Conservation (phyloP, 176 grass and related monocot genomes). For the Aegilops umbellulata region DNA sequence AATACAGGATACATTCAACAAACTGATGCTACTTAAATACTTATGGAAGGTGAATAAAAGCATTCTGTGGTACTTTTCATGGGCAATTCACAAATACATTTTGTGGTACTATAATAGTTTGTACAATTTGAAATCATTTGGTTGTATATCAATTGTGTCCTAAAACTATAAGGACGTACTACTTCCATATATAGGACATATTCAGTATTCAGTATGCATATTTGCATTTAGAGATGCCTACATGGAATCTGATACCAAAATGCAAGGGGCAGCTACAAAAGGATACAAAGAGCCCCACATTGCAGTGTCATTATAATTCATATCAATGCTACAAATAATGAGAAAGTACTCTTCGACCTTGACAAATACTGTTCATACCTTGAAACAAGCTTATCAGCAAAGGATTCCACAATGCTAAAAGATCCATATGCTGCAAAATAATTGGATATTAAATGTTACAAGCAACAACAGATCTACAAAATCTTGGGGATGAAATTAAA, state of each 20-base stretch:
- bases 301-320: background rate
- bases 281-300: background rate
- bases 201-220: background rate
- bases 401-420: constrained; percentile 76
- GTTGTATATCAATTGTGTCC: background rate
- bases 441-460: constrained; percentile 12
- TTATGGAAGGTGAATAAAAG: background rate
- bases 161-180: background rate
- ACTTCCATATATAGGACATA: background rate
- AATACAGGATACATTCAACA: background rate
- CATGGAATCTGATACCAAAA: constrained; percentile 8
- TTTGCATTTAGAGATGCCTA: background rate
- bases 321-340: background rate
- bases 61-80: background rate
- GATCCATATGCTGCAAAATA: constrained; percentile 85
- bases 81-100: background rate
- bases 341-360: constrained; percentile 19
- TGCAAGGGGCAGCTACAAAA: background rate
- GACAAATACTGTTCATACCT: constrained; percentile 42
- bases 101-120: background rate
- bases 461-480: background rate
- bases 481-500: background rate
- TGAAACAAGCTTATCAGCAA: constrained; percentile 79
- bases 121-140: background rate
- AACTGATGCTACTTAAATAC: constrained; percentile 4